Evolutionary conservation across 2,329 filamentous ascomycete genomes (phyloP), one percentile per base, ranked within the genome.

Genomic region (Botrytis byssoidea): DNA sequence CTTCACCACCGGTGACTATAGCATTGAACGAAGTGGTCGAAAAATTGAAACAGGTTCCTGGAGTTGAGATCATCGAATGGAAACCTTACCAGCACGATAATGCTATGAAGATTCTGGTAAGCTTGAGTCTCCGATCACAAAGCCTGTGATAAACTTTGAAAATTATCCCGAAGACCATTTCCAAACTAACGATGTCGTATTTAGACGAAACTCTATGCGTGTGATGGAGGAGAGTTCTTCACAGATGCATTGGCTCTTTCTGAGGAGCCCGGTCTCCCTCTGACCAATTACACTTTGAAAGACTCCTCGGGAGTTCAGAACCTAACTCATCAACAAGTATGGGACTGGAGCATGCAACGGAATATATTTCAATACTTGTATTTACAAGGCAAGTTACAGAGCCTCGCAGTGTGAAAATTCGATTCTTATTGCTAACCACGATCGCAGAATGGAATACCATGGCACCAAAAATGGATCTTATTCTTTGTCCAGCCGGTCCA

Each of bases 171-270:
- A 55, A n/a, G 4, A n/a, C 32, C 4, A 6, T 20, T 8, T 14
- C 4, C 6, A 25, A 42, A 42, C 37, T 32, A 65, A 65, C 12
- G 10, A 42, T 65, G 22, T 40, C n/a, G 9, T 48, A 55, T 29
- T n/a, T 25, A 46, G 25, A 65, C 25, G 0, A 46, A 29, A 37
- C 16, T 65, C 6, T 65, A 44, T 29, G 9, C 25, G 44, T 29
- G 9, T 7, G 37, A 65, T 32, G 37, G 37, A 29, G 37, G 35
- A 83, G 76, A 81, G 51, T 7, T 29, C 25, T 55, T 55, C 25
- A 7, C 25, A 25, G 25, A 55, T 55, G 2, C 12, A 14, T 55
- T 55, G 12, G 25, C 14, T 55, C 51, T 55, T 29, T 55, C 25
- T 29, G 25, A 12, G 1, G 25, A 55, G 51, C 25, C 51, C n/a